A percentile compares a stretch with the other conserved stretches of the same genome.
Conservation (phyloP, 495 filamentous ascomycete species). For the Daldinia childiae region DNA sequence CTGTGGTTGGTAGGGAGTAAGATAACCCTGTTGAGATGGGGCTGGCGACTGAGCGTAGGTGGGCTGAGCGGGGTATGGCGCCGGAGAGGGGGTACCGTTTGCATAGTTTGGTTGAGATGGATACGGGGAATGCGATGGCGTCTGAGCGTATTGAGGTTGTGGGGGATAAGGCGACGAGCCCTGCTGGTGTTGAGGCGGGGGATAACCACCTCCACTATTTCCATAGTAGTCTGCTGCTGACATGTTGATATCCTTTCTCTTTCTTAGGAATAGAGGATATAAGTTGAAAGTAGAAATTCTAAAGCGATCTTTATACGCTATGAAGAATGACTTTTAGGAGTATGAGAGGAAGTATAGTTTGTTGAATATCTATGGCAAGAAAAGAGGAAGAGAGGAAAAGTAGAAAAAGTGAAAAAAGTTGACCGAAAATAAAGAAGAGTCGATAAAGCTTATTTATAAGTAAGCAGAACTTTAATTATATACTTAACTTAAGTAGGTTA, state of each 20-base stretch:
- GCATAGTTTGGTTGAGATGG: conserved; percentile 33
- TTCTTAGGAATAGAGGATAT: not conserved
- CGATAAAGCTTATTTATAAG: not conserved
- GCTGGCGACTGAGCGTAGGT: conserved; percentile 34
- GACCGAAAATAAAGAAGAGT: not conserved
- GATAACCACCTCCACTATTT: conserved; percentile 38
- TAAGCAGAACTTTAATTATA: not conserved
- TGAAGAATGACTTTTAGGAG: not conserved
- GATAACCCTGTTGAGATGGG: conserved; percentile 25
- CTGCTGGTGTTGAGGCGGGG: conserved; percentile 35
- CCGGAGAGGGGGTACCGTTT: conserved; percentile 12
- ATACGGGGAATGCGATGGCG: conserved; percentile 37
- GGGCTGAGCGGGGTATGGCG: conserved; percentile 42
- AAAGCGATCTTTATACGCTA: not conserved
- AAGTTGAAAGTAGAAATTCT: not conserved
- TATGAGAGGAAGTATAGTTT: not conserved
- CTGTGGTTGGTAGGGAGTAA: conserved; percentile 36
- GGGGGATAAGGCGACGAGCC: conserved; percentile 34
- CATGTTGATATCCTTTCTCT: conserved; percentile 38
- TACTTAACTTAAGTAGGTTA: no score
- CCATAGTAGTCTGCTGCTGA: conserved; percentile 51
- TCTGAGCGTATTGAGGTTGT: conserved; percentile 43
- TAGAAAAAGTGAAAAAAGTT: not conserved
- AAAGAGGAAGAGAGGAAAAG: not conserved
- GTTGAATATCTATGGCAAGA: not conserved